phyloP scores from a whole-genome alignment of 75 land plant species.

The Pinus albicaulis region DNA sequence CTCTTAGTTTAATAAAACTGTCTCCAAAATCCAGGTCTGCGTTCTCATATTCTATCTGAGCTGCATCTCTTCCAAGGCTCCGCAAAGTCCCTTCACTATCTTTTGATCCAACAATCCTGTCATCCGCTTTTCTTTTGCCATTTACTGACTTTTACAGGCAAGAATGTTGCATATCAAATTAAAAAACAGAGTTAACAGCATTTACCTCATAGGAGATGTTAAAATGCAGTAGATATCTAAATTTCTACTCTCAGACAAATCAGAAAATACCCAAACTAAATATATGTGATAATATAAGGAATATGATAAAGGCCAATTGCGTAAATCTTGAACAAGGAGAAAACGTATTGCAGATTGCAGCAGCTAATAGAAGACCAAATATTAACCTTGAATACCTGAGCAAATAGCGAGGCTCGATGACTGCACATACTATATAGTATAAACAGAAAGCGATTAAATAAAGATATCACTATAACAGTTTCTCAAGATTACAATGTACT shows the following conservation, averaged over 20 bases:
- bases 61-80: neutral
- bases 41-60: neutral
- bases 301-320: neutral
- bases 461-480: neutral
- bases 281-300: neutral
- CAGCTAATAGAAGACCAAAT: neutral
- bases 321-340: slow-evolving; percentile 3
- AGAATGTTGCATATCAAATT: neutral
- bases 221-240: neutral
- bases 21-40: neutral
- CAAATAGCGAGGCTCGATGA: neutral
- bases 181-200: neutral
- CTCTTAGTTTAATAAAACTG: neutral
- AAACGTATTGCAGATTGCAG: neutral
- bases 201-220: neutral
- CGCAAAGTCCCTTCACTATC: neutral
- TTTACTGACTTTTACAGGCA: slow-evolving; percentile 9
- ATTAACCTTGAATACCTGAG: neutral
- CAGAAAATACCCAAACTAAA: neutral
- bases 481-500: neutral
- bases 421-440: neutral
- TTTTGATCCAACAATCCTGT: neutral
- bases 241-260: neutral
- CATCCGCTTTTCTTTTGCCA: slow-evolving; percentile 9
- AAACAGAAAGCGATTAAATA: neutral